phyloP scores from a whole-genome alignment of 179 eudicot species.

The Gypsophila paniculata region DNA sequence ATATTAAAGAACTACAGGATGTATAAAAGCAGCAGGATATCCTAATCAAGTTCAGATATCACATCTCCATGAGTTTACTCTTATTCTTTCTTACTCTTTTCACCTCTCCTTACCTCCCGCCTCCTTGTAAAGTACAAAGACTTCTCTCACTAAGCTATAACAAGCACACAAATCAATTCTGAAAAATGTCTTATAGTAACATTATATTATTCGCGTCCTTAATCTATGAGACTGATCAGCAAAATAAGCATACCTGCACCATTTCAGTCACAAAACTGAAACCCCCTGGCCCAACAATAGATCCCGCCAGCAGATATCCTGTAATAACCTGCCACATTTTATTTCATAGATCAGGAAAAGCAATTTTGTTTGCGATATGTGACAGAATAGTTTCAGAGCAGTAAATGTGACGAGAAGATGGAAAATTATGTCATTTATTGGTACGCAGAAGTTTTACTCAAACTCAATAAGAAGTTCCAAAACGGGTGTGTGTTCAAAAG shows the following conservation, averaged over 20 bases:
- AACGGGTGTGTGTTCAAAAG: too few relatives aligned
- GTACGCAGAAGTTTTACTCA: background rate
- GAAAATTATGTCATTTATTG: background rate
- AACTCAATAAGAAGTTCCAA: too few relatives aligned
- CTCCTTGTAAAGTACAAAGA: background rate
- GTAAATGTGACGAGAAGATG: background rate
- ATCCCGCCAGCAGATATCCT: slow-evolving; percentile 97
- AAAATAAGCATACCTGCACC: slow-evolving; percentile 71
- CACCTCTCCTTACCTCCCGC: background rate
- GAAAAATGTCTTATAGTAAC: background rate
- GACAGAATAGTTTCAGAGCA: slow-evolving; percentile 5
- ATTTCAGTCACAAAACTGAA: slow-evolving; percentile 80
- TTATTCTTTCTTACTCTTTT: background rate
- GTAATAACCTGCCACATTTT: slow-evolving; percentile 65
- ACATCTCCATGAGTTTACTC: background rate
- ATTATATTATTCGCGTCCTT: background rate
- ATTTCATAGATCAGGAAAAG: background rate
- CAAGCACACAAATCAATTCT: background rate
- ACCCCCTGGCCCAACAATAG: slow-evolving; percentile 95
- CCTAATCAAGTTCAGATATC: background rate
- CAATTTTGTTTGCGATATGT: background rate
- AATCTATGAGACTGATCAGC: slow-evolving; percentile 5
- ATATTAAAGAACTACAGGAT: background rate
- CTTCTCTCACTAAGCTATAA: background rate
- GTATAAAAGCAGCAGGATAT: background rate